Evolutionary conservation across 352 stramenopile genomes (phyloP).

Genomic region (Peronosclerospora sorghi): DNA sequence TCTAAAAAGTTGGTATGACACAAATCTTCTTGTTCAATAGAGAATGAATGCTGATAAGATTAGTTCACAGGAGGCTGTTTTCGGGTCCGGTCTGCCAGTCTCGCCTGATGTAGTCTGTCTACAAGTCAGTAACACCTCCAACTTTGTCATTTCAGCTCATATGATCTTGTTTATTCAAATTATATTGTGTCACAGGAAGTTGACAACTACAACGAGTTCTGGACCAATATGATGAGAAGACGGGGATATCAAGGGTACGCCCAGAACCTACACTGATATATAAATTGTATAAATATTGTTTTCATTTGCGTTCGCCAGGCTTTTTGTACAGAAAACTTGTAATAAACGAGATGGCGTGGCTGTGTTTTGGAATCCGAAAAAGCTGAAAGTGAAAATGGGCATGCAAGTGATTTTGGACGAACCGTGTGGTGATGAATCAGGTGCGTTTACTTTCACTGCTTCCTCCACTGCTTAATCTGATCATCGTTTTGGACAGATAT

Average conservation of each 20-base stretch:
- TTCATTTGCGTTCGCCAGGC: constrained; percentile 8
- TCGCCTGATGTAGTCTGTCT: constrained; percentile 65
- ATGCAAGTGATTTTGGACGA: constrained; percentile 38
- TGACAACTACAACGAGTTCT: constrained; percentile 69
- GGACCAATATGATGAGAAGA: constrained; percentile 37
- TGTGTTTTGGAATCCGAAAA: constrained; percentile 58
- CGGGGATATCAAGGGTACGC: constrained; percentile 56
- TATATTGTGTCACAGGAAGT: constrained; percentile 42
- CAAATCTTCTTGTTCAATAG: background rate
- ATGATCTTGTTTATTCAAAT: too few relatives aligned
- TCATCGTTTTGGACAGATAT: constrained; percentile 21
- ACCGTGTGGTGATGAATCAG: constrained; percentile 37
- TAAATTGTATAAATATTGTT: too few relatives aligned
- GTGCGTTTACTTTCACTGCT: constrained; percentile 12
- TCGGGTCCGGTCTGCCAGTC: constrained; percentile 39
- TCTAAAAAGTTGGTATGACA: constrained; percentile 46
- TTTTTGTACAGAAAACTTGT: constrained; percentile 62
- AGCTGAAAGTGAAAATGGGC: constrained; percentile 32
- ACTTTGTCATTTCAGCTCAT: background rate
- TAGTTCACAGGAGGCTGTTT: constrained; percentile 34
- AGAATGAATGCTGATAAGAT: constrained; percentile 2
- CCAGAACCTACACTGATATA: background rate
- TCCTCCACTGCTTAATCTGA: background rate
- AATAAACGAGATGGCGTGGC: constrained; percentile 58
- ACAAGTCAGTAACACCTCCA: constrained; percentile 28